Base-by-base conservation (phyloP, 371 early-diverging fungal genomes). In the Blakeslea trispora region DNA sequence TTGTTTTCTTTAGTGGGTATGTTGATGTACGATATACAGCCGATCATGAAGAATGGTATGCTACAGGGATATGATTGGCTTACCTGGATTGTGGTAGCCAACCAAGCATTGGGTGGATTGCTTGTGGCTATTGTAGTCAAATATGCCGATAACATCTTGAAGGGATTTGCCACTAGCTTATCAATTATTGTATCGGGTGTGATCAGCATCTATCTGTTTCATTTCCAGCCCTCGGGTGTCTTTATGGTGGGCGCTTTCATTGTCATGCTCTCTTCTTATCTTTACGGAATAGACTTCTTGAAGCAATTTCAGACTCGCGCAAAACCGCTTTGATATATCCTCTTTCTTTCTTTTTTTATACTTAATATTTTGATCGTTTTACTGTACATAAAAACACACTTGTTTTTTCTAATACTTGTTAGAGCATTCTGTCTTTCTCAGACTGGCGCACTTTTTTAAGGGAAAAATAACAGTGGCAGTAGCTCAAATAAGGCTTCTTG, bases 71-170 rank as follows among this genome's bases (percentile, higher is more conserved):
- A 94, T 67, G 79, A 79, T 45, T 58, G 57, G 22, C 82, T 88
- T 75, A 87, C 92, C 5, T 89, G 84, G 83, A 66, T 79, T 0
- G 92, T 90, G 0, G 89, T 94, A 24, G 50, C 65, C 13, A 87
- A 86, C 61, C 93, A 93, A 63, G 93, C 95, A 2, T 49, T 89
- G 28, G 95, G 95, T 41, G 95, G 95, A 10, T 68, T 93, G 17
- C 69, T 93, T 47, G 95, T 94, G 3, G 89, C 93, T 0, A 68
- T 92, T 19, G 93, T 94, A 8, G 92, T 94, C 41, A 91, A 92
- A 75, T 89, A 91, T 61, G 93, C 94, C 1, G 94, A 94, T 69
- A 92, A 91, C 67, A 92, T 94, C 57, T 74, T 92, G 23, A 94
- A 94, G 63, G 92, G 92, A 13, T 89, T 89, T 62, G 93, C 95